These are phyloP conservation scores for Pleurotus tuber-regium DNA, from an alignment of 768 basidiomycete genomes.

Conservation along the genomic window DNA sequence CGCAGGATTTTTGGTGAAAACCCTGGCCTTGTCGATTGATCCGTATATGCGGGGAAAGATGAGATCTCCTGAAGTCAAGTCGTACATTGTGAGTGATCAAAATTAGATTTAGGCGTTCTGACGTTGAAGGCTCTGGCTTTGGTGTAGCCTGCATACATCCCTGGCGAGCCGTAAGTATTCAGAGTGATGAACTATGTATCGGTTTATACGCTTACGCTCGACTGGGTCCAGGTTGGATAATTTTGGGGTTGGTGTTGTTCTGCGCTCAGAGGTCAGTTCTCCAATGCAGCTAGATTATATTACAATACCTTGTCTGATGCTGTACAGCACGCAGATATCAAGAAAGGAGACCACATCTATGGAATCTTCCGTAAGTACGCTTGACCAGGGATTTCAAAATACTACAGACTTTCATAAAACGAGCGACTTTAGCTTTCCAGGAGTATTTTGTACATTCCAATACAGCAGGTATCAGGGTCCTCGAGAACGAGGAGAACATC, in stretches of 20 bases:
- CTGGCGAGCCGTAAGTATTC: constrained; percentile 35
- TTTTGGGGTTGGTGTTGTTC: constrained; percentile 41
- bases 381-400: background rate
- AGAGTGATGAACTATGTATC: too few species aligned
- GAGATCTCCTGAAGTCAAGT: constrained; percentile 19
- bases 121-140: background rate
- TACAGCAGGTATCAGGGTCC: constrained; percentile 15
- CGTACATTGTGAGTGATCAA: background rate
- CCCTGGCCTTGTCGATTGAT: constrained; percentile 42
- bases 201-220: too few species aligned
- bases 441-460: constrained; percentile 42
- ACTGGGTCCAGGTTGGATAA: constrained; percentile 26
- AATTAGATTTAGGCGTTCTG: background rate
- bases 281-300: too few species aligned
- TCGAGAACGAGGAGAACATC: constrained; percentile 41
- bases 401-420: too few species aligned
- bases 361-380: constrained; percentile 27
- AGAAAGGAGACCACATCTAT: constrained; percentile 40
- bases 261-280: constrained; percentile 34
- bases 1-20: constrained; percentile 49
- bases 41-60: constrained; percentile 41
- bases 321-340: too few species aligned
- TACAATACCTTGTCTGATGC: too few species aligned
- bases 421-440: background rate
- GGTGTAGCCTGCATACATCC: constrained; percentile 22